These are phyloP conservation scores for Trifolium pratense DNA, from an alignment of 306 rosid genomes.

Conservation along the genomic window DNA sequence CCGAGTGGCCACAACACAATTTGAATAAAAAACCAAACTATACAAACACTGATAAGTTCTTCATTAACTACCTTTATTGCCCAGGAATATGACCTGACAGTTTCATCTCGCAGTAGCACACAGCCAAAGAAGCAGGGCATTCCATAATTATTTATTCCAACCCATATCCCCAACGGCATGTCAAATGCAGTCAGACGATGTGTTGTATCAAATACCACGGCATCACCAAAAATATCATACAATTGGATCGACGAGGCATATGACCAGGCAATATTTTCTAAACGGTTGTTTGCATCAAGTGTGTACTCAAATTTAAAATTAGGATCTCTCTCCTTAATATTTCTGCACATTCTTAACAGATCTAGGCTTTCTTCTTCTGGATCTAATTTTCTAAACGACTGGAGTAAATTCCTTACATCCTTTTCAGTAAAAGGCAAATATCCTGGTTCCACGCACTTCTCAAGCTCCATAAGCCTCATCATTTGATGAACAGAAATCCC, in stretches of 20 bases:
- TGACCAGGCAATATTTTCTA: slow-evolving; percentile 94
- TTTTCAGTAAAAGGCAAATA: slow-evolving; percentile 93
- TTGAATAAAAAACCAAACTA: slow-evolving; percentile 33
- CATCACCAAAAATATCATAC: slow-evolving; percentile 88
- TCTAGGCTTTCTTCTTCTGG: slow-evolving; percentile 89
- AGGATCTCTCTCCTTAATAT: slow-evolving; percentile 85
- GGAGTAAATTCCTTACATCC: slow-evolving; percentile 92
- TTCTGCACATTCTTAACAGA: slow-evolving; percentile 87
- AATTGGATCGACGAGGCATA: slow-evolving; percentile 87
- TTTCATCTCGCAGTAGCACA: slow-evolving; percentile 84
- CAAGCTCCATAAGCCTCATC: slow-evolving; percentile 98
- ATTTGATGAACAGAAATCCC: slow-evolving; percentile 98
- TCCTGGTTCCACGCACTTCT: slow-evolving; percentile 93
- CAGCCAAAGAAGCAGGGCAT: slow-evolving; percentile 99
- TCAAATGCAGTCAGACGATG: slow-evolving; percentile 90
- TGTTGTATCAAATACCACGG: slow-evolving; percentile 90
- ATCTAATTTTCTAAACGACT: slow-evolving; percentile 86
- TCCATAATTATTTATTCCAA: slow-evolving; percentile 93
- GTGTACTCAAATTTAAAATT: slow-evolving; percentile 88
- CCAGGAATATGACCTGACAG: slow-evolving; percentile 81
- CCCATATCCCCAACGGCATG: slow-evolving; percentile 96
- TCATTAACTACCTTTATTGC: slow-evolving; percentile 76
- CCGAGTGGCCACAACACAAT: slow-evolving; percentile 14
- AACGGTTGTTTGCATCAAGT: slow-evolving; percentile 69
- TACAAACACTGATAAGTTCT: slow-evolving; percentile 16